Evolutionary conservation across 768 basidiomycete genomes (phyloP).

Genomic region (Boletus rex-veris): DNA sequence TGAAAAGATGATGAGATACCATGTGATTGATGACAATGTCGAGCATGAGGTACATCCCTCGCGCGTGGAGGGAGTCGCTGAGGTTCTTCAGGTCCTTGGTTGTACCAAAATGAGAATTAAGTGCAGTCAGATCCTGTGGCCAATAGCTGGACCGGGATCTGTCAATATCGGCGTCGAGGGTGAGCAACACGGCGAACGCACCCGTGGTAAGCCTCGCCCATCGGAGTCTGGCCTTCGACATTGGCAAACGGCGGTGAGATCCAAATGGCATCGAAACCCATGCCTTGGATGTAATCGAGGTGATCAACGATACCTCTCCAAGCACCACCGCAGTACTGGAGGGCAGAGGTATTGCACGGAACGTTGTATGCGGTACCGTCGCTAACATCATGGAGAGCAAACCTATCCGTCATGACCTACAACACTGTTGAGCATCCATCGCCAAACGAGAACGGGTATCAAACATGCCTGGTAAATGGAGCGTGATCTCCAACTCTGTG

Average conservation of each 20-base stretch:
- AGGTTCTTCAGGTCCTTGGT: constrained; percentile 49
- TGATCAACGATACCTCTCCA: constrained; percentile 50
- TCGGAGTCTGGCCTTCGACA: constrained; percentile 43
- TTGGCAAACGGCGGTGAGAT: constrained; percentile 54
- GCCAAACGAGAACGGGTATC: neutral
- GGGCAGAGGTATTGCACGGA: constrained; percentile 43
- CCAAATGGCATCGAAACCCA: constrained; percentile 63
- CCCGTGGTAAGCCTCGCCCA: constrained; percentile 60
- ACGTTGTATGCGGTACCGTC: constrained; percentile 27
- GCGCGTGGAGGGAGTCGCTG: constrained; percentile 42
- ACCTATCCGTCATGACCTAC: constrained; percentile 57
- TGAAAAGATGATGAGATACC: constrained; percentile 34
- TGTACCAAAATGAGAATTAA: constrained; percentile 55
- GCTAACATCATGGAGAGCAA: constrained; percentile 45
- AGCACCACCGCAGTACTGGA: constrained; percentile 56
- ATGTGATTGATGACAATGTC: constrained; percentile 65
- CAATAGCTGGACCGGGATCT: constrained; percentile 41
- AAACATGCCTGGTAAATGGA: constrained; percentile 51
- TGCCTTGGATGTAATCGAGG: constrained; percentile 60
- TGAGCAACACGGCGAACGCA: constrained; percentile 10
- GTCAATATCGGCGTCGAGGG: neutral
- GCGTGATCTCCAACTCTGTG: constrained; percentile 48
- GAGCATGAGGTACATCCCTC: constrained; percentile 59
- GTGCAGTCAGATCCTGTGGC: constrained; percentile 42
- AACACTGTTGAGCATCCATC: neutral